Conservation (phyloP, 2,329 filamentous ascomycete species). For the Botrytis elliptica region DNA sequence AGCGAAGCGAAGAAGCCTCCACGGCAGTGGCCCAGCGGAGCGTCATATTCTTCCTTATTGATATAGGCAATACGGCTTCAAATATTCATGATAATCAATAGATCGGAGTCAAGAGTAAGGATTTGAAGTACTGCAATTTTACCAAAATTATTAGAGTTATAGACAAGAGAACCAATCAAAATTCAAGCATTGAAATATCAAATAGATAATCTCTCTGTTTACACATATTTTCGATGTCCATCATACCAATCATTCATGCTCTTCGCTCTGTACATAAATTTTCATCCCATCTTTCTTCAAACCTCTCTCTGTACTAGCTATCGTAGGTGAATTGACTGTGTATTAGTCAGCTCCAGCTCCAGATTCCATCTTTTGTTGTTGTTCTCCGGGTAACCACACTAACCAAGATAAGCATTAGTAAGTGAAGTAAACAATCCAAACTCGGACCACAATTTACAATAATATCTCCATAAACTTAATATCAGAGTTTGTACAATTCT, state of each 20-base stretch:
- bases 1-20: slow-evolving; percentile 4
- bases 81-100: neutral
- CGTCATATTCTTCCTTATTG: neutral
- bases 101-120: neutral
- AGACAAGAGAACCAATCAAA: neutral
- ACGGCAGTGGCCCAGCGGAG: slow-evolving; percentile 5
- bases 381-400: slow-evolving; percentile 11
- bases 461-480: slow-evolving; percentile 16
- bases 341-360: neutral
- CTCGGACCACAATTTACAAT: slow-evolving; percentile 16
- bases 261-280: neutral
- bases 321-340: too few species aligned
- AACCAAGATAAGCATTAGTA: slow-evolving; percentile 10
- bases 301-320: too few species aligned
- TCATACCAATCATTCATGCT: neutral
- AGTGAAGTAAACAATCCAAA: slow-evolving; percentile 20
- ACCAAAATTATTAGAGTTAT: neutral
- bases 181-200: neutral
- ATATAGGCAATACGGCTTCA: neutral
- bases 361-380: neutral
- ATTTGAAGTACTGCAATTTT: neutral
- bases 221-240: neutral
- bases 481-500: slow-evolving; percentile 6
- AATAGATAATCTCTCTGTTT: neutral
- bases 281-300: neutral